A percentile compares a stretch with the other conserved stretches of the same genome.
These are phyloP conservation scores for Stenocarpella maydis DNA, from an alignment of 2,329 filamentous ascomycete species.

Conservation along the genomic window DNA sequence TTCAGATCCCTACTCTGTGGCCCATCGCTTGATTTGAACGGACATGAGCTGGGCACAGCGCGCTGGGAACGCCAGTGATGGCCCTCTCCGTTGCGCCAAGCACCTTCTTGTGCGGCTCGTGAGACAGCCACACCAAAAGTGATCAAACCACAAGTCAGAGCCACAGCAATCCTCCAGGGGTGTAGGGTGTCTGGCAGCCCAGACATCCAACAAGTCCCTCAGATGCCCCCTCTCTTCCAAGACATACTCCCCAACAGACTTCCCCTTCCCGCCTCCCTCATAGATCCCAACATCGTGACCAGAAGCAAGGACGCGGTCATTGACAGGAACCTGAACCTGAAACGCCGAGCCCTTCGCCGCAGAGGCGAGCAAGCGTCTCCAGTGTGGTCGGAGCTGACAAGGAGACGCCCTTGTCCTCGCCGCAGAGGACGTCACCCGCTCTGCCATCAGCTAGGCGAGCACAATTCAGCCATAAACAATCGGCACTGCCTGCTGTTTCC, in stretches of 20 bases:
- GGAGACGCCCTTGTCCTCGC: slow-evolving; percentile 37
- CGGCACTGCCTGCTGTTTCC: slow-evolving; percentile 42
- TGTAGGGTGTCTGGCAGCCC: slow-evolving; percentile 15
- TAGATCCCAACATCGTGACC: neutral
- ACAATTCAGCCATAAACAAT: slow-evolving; percentile 42
- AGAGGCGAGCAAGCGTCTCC: slow-evolving; percentile 27
- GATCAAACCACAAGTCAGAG: neutral
- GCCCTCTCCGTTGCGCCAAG: neutral
- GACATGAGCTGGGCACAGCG: neutral
- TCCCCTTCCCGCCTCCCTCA: neutral
- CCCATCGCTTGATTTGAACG: neutral
- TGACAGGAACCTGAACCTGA: slow-evolving; percentile 27
- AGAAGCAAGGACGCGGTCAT: neutral
- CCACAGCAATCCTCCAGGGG: slow-evolving; percentile 11
- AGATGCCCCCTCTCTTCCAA: neutral
- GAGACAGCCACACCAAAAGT: slow-evolving; percentile 5
- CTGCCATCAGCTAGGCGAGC: slow-evolving; percentile 35
- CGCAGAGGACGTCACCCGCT: slow-evolving; percentile 35
- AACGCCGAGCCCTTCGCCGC: slow-evolving; percentile 29
- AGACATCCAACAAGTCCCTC: neutral
- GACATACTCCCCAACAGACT: neutral
- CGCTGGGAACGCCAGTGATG: neutral
- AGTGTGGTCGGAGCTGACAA: slow-evolving; percentile 33
- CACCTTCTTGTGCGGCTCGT: neutral
- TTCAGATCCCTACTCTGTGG: neutral